Evolutionary conservation across 148 eudicot species (phyloP), one percentile per base, ranked within the genome.

Genomic region (Chenopodium suecicum): DNA sequence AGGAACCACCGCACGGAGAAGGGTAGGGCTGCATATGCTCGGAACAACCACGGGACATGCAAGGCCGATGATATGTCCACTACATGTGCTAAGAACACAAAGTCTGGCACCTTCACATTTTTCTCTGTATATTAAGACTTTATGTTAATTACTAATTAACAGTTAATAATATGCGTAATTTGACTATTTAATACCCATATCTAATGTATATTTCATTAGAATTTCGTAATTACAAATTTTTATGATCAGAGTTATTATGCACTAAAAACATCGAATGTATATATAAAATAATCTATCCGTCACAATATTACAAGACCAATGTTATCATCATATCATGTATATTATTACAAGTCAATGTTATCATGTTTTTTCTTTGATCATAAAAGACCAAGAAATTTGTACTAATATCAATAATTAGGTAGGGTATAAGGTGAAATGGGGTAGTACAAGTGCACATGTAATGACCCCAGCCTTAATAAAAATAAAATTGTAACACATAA

Each of bases 51-150:
- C 3, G 90, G 95, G 2, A 85, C 88, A 74, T 92, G 98, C 85
- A 92, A 41, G 25, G 91, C 77, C 0, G 93, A 86, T 19, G 83
- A 81, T 44, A 94, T 2, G 80, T 94, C 95, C 52, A 94, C 93
- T 25, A 83, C 85, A 65, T 94, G 98, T 17, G 92, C 98, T 70
- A 94, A 82, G 89, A 94, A 94, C 78, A 94, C 98, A 75, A 94
- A 94, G 70, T 89, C 91, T 0, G 98, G 94, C 12, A 89, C 91
- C 58, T 85, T 91, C 17, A 74, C 77, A 17, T 89, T 87, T 83
- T 84, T 87, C 27, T 79, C 95, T 92, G 87, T 86, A 85, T 29
- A 29, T 19, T 41, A 0, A 5, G 63, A 1, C 44, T 41, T 6
- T 7, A 41, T 41, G 44, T 41, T 41, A 41, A 41, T 41, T 41